phyloP scores from a whole-genome alignment of 2,329 filamentous ascomycete species.

The Beauveria medogensis region DNA sequence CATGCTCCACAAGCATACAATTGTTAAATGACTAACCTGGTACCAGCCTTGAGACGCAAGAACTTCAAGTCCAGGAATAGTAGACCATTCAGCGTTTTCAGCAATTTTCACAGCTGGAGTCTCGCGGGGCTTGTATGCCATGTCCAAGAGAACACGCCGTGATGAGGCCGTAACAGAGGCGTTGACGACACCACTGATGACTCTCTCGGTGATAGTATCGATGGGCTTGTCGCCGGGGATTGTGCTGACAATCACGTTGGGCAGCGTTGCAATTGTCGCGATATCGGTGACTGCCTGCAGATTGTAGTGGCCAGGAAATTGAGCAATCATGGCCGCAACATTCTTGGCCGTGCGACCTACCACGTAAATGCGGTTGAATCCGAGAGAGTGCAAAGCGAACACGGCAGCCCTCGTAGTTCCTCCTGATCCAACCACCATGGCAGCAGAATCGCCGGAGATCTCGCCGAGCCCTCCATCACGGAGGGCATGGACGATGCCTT shows the following conservation, averaged over 20 bases:
- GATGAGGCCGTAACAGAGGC: slow-evolving; percentile 27
- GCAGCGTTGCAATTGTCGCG: slow-evolving; percentile 43
- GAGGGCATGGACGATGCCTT: slow-evolving; percentile 78
- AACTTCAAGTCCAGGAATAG: slow-evolving; percentile 81
- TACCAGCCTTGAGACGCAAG: slow-evolving; percentile 83
- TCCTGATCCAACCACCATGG: slow-evolving; percentile 80
- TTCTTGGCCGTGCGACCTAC: slow-evolving; percentile 69
- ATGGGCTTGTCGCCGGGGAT: slow-evolving; percentile 85
- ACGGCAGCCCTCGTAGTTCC: slow-evolving; percentile 89
- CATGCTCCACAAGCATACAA: not conserved
- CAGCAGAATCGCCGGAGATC: slow-evolving; percentile 35
- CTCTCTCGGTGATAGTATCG: slow-evolving; percentile 59
- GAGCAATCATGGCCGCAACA: slow-evolving; percentile 56
- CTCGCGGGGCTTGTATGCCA: slow-evolving; percentile 87
- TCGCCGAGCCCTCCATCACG: slow-evolving; percentile 54
- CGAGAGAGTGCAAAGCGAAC: slow-evolving; percentile 76
- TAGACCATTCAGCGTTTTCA: slow-evolving; percentile 63
- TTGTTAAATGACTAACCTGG: slow-evolving; percentile 52
- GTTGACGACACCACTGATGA: slow-evolving; percentile 49
- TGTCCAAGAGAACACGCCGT: slow-evolving; percentile 68
- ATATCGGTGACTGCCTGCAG: slow-evolving; percentile 53
- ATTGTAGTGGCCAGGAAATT: slow-evolving; percentile 68
- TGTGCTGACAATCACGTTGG: slow-evolving; percentile 71
- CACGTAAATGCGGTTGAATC: slow-evolving; percentile 79
- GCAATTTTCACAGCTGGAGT: slow-evolving; percentile 84